Evolutionary conservation across 208 protist genomes (phyloP).

Genomic region (Trypanosoma congolense): DNA sequence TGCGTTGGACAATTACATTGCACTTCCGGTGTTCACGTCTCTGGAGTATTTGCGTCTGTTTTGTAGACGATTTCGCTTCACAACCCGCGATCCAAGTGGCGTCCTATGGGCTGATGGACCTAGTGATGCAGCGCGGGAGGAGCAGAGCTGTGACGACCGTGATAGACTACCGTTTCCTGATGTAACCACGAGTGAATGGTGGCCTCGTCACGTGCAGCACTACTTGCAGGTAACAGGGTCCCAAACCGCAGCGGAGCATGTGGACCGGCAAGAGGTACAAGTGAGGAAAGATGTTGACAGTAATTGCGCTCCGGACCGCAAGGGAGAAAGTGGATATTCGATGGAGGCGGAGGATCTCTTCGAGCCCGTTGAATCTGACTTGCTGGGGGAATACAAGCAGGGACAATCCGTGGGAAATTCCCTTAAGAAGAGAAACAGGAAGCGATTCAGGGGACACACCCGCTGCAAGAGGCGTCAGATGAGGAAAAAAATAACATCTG

Average conservation of each 20-base stretch:
- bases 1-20: slow-evolving; percentile 76
- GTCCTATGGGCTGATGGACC: slow-evolving; percentile 62
- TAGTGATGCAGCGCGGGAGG: slow-evolving; percentile 17
- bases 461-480: not conserved
- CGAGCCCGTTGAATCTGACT: no score
- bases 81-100: slow-evolving; percentile 73
- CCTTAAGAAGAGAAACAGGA: no score
- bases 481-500: slow-evolving; percentile 1
- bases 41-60: slow-evolving; percentile 70
- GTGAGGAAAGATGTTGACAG: not conserved
- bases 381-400: no score
- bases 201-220: slow-evolving; percentile 25
- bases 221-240: slow-evolving; percentile 10
- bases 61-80: slow-evolving; percentile 57
- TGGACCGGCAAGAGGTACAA: slow-evolving; percentile 1
- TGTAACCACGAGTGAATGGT: slow-evolving; percentile 47
- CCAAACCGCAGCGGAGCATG: slow-evolving; percentile 1
- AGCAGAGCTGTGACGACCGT: not conserved
- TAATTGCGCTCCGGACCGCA: no score
- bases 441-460: not conserved
- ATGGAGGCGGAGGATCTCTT: no score
- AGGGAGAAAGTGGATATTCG: no score
- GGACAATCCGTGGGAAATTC: no score
- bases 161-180: slow-evolving; percentile 30
- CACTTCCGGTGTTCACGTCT: slow-evolving; percentile 85